Percentiles rank a stretch among this genome's conserved stretches.
Conservation (phyloP, 768 basidiomycete species). For the Agaricus sinodeliciosus region DNA sequence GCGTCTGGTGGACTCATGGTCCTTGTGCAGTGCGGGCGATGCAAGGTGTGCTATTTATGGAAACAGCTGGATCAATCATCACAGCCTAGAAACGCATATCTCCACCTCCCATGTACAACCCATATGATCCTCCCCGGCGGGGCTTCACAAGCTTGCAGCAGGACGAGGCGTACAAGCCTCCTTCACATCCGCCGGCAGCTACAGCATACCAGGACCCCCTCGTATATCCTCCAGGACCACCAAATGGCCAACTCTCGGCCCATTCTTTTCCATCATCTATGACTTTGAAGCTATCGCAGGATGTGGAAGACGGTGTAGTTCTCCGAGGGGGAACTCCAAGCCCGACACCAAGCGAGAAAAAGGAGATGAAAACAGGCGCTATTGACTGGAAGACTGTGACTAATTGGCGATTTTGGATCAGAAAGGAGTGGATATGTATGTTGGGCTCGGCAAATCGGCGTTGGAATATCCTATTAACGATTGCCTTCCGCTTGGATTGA, state of each 20-base stretch:
- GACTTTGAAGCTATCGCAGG: neutral
- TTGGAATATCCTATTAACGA: neutral
- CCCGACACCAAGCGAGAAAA: conserved; percentile 56
- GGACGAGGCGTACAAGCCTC: neutral
- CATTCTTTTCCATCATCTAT: neutral
- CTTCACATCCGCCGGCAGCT: neutral
- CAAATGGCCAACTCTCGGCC: neutral
- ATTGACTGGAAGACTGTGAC: conserved; percentile 39
- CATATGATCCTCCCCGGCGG: neutral
- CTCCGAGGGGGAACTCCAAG: conserved; percentile 41
- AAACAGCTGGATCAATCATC: neutral
- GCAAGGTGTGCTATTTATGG: conserved; percentile 3
- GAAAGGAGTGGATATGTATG: conserved; percentile 54
- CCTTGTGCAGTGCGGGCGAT: neutral
- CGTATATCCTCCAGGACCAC: neutral
- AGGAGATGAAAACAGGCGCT: conserved; percentile 34
- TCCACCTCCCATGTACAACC: neutral
- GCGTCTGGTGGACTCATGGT: too few species aligned
- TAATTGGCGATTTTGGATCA: conserved; percentile 45
- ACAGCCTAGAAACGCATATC: conserved; percentile 6
- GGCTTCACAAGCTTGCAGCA: neutral
- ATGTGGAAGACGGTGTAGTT: neutral
- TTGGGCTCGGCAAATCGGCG: conserved; percentile 5
- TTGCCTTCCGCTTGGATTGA: neutral
- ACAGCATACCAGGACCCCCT: neutral